Conservation (phyloP, 1,284 basidiomycete genomes). For the Sanghuangporus baumii region DNA sequence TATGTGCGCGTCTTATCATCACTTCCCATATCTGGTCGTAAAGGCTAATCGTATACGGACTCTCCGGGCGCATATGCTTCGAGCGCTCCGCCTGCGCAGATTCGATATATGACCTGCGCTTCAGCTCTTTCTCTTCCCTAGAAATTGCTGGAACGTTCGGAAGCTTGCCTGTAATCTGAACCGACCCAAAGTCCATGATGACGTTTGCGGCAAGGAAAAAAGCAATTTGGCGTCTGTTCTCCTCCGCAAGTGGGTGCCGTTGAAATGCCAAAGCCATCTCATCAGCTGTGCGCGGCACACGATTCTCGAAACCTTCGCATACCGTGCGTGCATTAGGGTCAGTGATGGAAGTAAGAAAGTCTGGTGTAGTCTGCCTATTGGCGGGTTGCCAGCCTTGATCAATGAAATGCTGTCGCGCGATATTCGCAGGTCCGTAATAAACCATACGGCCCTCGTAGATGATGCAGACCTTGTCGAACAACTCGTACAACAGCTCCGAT, state of each 20-base stretch:
- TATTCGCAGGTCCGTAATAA: slow-evolving; percentile 50
- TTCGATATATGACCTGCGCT: slow-evolving; percentile 78
- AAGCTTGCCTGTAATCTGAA: neutral
- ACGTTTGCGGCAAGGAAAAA: slow-evolving; percentile 32
- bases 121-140: slow-evolving; percentile 55
- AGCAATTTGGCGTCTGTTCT: slow-evolving; percentile 32
- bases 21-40: slow-evolving; percentile 29
- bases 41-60: slow-evolving; percentile 23
- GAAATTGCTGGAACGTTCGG: neutral
- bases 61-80: slow-evolving; percentile 8
- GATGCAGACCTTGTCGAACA: slow-evolving; percentile 61
- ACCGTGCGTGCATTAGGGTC: slow-evolving; percentile 52
- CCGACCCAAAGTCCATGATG: neutral
- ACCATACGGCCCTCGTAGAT: slow-evolving; percentile 62
- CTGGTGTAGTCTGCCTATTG: slow-evolving; percentile 42
- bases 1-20: slow-evolving; percentile 31
- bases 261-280: slow-evolving; percentile 49
- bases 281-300: slow-evolving; percentile 52
- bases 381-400: slow-evolving; percentile 55
- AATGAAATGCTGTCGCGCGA: slow-evolving; percentile 55
- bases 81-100: slow-evolving; percentile 22
- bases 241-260: slow-evolving; percentile 24
- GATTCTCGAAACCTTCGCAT: slow-evolving; percentile 39
- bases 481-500: slow-evolving; percentile 40
- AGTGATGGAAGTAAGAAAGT: slow-evolving; percentile 39